Percentiles rank a stretch among this genome's conserved stretches.
phyloP scores from a whole-genome alignment of 164 flowering plant genomes.

The Santalum album region DNA sequence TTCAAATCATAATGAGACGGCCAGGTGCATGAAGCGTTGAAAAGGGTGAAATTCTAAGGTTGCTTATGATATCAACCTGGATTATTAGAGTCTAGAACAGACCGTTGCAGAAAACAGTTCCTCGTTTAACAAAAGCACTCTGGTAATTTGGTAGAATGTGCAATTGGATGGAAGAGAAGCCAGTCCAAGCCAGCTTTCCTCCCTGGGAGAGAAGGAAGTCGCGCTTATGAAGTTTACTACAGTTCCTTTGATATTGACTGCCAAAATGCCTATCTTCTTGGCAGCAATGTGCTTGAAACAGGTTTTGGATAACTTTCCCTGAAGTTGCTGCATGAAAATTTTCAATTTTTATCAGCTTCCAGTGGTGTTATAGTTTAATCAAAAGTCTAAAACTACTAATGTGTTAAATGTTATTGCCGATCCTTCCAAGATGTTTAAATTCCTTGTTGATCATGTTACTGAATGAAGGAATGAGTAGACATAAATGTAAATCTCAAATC shows the following conservation, averaged over 20 bases:
- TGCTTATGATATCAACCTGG: conserved; percentile 34
- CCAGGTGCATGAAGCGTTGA: neutral
- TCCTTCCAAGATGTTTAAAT: too few species aligned
- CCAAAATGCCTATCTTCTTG: conserved; percentile 53
- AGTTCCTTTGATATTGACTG: conserved; percentile 36
- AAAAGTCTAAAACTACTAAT: too few species aligned
- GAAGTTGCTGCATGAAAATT: conserved; percentile 84
- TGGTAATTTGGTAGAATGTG: conserved; percentile 38
- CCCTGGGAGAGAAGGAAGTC: conserved; percentile 53
- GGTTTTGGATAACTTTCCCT: conserved; percentile 78
- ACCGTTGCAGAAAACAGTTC: conserved; percentile 87
- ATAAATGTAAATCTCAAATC: too few species aligned
- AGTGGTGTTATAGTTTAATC: too few species aligned
- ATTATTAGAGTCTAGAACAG: conserved; percentile 71
- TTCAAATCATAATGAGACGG: neutral
- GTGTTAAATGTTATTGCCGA: too few species aligned
- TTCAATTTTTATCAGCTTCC: conserved; percentile 41
- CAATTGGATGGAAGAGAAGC: conserved; percentile 63
- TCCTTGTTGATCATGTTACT: too few species aligned
- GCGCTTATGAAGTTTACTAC: conserved; percentile 38
- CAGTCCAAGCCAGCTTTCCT: conserved; percentile 70
- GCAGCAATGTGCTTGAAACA: conserved; percentile 50
- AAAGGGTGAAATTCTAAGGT: conserved; percentile 10
- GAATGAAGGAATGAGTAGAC: too few species aligned
- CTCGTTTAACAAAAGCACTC: conserved; percentile 40